phyloP scores from a whole-genome alignment of 768 basidiomycete genomes.

The Mycena metata region DNA sequence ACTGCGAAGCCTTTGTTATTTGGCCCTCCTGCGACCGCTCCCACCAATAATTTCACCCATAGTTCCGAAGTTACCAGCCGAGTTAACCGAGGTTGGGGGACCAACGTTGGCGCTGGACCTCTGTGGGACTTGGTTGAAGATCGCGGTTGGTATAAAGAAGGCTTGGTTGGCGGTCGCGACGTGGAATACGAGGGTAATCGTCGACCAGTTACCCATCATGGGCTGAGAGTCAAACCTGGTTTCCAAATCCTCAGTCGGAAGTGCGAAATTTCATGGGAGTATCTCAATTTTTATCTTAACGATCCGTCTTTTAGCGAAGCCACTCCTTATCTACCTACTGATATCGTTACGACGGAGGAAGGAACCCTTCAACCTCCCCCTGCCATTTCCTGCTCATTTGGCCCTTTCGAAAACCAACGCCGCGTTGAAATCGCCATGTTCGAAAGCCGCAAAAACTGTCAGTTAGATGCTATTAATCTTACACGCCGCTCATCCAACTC shows the following conservation, averaged over 20 bases:
- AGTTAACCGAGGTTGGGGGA: constrained; percentile 79
- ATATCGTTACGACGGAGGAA: constrained; percentile 62
- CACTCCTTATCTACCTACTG: constrained; percentile 70
- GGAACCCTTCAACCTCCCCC: constrained; percentile 66
- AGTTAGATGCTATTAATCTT: background rate
- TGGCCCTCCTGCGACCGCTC: constrained; percentile 50
- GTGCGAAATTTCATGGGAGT: constrained; percentile 50
- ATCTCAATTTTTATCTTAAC: constrained; percentile 13
- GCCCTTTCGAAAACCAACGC: constrained; percentile 70
- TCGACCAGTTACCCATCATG: constrained; percentile 70
- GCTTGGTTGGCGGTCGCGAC: constrained; percentile 48
- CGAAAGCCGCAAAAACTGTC: constrained; percentile 70
- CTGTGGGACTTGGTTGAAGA: constrained; percentile 87
- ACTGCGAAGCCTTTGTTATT: constrained; percentile 65
- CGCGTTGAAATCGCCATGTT: constrained; percentile 66
- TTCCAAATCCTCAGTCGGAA: constrained; percentile 60
- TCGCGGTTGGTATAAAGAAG: constrained; percentile 82
- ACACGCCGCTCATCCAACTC: constrained; percentile 2
- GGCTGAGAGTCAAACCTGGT: constrained; percentile 57
- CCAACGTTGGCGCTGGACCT: constrained; percentile 81
- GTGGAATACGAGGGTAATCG: constrained; percentile 62
- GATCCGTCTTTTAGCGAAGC: constrained; percentile 60
- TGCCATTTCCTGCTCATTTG: constrained; percentile 72
- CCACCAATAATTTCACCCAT: constrained; percentile 72
- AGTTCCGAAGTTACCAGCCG: constrained; percentile 63